phyloP scores from a whole-genome alignment of 2,329 filamentous ascomycete genomes.

The Colletotrichum lini region DNA sequence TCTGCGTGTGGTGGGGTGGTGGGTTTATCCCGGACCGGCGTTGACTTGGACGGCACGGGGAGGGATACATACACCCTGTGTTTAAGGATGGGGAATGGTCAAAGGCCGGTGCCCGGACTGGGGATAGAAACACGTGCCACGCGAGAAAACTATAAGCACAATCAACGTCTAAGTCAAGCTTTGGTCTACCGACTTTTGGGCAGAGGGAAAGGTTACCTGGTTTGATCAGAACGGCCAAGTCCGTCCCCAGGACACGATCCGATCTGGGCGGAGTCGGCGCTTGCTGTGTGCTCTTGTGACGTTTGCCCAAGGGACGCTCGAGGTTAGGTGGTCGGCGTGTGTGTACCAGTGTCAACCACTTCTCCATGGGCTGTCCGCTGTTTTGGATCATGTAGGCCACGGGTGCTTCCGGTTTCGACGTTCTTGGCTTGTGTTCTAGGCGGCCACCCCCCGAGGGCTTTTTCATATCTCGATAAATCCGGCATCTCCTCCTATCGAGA shows the following conservation, averaged over 20 bases:
- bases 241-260: background rate
- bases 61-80: no score
- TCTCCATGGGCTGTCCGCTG: background rate
- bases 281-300: conserved; percentile 20
- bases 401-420: background rate
- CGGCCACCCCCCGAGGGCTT: no score
- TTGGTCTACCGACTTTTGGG: background rate
- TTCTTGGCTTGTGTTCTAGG: no score
- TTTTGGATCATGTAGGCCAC: background rate
- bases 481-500: no score
- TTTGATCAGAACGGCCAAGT: background rate
- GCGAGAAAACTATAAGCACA: background rate
- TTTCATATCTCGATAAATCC: no score
- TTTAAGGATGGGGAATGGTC: background rate
- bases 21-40: no score
- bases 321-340: background rate
- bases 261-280: no score
- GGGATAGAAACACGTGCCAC: background rate
- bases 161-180: background rate
- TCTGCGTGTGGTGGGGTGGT: no score
- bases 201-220: no score
- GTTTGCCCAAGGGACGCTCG: conserved; percentile 3
- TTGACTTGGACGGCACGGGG: no score
- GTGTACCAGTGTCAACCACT: background rate
- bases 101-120: background rate